Evolutionary conservation across 176 grass and related monocot species (phyloP).

Genomic region (Phyllostachys edulis): DNA sequence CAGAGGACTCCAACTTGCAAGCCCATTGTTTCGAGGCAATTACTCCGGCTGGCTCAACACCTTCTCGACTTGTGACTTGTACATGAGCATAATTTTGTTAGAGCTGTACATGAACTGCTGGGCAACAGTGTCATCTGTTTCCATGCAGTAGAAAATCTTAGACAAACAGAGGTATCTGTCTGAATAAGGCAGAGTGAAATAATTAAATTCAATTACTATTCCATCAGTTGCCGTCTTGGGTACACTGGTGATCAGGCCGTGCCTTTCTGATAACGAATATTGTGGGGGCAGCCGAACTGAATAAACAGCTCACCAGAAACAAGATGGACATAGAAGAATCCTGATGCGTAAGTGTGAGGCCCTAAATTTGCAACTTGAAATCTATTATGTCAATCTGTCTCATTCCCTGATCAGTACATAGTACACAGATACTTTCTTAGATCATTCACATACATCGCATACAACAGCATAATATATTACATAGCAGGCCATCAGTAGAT

Average conservation of each 20-base stretch:
- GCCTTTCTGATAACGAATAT: background rate
- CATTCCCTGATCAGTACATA: no score
- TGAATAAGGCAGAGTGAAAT: background rate
- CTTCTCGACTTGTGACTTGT: background rate
- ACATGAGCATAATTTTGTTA: background rate
- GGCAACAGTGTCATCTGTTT: background rate
- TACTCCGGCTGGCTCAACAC: background rate
- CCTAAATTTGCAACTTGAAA: no score
- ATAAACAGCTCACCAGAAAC: background rate
- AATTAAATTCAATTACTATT: background rate
- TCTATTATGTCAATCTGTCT: no score
- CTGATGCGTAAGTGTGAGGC: no score
- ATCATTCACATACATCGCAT: no score
- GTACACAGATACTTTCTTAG: no score
- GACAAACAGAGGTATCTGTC: background rate
- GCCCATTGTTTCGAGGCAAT: background rate
- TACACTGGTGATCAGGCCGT: background rate
- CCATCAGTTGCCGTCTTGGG: background rate
- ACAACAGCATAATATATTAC: no score
- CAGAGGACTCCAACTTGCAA: background rate
- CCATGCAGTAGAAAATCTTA: background rate
- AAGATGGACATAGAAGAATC: background rate
- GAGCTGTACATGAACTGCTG: background rate
- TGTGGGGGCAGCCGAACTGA: background rate
- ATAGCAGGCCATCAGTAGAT: no score